phyloP scores from a whole-genome alignment of 202 grass and related monocot genomes.

The Hordeum pubiflorum region DNA sequence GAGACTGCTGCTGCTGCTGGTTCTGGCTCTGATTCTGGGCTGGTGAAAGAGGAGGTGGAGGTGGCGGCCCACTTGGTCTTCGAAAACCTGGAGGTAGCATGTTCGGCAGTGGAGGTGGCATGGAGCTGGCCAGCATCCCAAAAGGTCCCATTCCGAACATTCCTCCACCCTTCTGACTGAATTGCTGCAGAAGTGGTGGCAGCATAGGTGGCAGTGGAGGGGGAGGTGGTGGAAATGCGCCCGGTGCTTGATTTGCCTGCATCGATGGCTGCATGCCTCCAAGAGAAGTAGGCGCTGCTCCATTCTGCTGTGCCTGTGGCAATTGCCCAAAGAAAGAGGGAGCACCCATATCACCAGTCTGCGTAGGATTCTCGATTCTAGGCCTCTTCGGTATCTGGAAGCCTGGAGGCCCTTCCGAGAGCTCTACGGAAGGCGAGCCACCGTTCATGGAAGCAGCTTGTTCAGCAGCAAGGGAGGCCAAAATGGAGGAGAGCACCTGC shows the following conservation, averaged over 20 bases:
- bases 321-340: constrained; percentile 33
- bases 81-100: constrained; percentile 27
- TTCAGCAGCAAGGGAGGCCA: constrained; percentile 61
- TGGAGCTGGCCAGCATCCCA: constrained; percentile 37
- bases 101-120: constrained; percentile 44
- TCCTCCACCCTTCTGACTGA: constrained; percentile 43
- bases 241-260: constrained; percentile 24
- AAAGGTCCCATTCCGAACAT: constrained; percentile 42
- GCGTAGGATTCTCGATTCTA: constrained; percentile 47
- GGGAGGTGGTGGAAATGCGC: constrained; percentile 50
- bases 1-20: constrained; percentile 37
- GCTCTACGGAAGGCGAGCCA: constrained; percentile 21
- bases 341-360: constrained; percentile 25
- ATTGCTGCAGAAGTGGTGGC: constrained; percentile 56
- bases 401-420: constrained; percentile 41
- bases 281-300: constrained; percentile 31
- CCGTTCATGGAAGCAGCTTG: constrained; percentile 49
- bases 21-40: constrained; percentile 41
- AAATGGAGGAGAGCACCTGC: constrained; percentile 58
- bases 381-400: constrained; percentile 67
- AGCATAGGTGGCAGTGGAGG: constrained; percentile 50
- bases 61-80: constrained; percentile 40
- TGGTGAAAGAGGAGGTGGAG: constrained; percentile 38
- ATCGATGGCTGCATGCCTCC: constrained; percentile 20
- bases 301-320: constrained; percentile 43